phyloP scores from a whole-genome alignment of 129 eudicot species.

The Chrysanthemum makinoi region DNA sequence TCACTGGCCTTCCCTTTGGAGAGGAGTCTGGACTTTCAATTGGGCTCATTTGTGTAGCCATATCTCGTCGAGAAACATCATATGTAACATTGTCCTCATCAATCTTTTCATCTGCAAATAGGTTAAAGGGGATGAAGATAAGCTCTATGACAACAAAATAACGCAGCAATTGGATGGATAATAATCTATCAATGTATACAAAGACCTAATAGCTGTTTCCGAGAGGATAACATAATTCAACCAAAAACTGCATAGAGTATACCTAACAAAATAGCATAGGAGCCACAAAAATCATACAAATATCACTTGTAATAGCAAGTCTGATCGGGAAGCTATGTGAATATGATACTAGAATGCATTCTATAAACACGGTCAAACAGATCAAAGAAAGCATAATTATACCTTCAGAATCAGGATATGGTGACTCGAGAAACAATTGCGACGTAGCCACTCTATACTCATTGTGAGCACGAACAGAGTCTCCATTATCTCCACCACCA shows the following conservation, averaged over 20 bases:
- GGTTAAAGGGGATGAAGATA: neutral
- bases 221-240: neutral
- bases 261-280: neutral
- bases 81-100: constrained; percentile 31
- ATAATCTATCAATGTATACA: too few relatives aligned
- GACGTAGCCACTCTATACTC: constrained; percentile 26
- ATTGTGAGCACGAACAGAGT: constrained; percentile 20
- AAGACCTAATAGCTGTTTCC: neutral
- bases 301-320: neutral
- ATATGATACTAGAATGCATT: neutral
- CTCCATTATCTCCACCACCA: constrained; percentile 37
- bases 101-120: constrained; percentile 56
- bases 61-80: constrained; percentile 63
- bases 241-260: neutral
- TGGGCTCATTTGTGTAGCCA: constrained; percentile 97
- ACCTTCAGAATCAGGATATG: constrained; percentile 60
- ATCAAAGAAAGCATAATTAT: constrained; percentile 19
- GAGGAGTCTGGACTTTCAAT: constrained; percentile 50
- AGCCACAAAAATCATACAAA: neutral
- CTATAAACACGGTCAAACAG: neutral
- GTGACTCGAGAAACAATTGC: constrained; percentile 41
- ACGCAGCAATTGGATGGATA: too few relatives aligned
- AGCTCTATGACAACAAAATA: too few relatives aligned
- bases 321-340: neutral
- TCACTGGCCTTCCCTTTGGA: constrained; percentile 41